Percentiles rank a stretch among this genome's conserved stretches.
phyloP scores from a whole-genome alignment of 164 flowering plant species.

The Vitis rotundifolia region DNA sequence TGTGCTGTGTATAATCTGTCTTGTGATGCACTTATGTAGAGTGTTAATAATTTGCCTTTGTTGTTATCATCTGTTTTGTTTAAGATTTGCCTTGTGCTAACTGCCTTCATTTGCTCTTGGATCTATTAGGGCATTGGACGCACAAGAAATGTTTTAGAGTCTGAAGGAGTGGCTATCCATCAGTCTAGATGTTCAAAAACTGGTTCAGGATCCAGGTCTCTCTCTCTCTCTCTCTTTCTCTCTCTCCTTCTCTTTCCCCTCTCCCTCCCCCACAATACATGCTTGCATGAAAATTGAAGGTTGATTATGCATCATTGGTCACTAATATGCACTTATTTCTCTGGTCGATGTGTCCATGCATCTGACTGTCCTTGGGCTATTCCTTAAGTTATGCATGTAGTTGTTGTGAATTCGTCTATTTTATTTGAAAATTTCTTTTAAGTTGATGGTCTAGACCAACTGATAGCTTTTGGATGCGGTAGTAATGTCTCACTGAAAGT shows the following conservation, averaged over 20 bases:
- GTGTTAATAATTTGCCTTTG: no score
- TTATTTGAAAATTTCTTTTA: no score
- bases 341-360: not conserved
- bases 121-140: conserved; percentile 41
- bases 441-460: no score
- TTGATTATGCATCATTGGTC: no score
- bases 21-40: no score
- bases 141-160: conserved; percentile 36
- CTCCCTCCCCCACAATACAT: not conserved
- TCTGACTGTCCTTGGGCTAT: not conserved
- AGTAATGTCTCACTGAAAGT: no score
- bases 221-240: conserved; percentile 8
- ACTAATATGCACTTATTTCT: not conserved
- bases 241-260: not conserved
- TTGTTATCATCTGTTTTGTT: no score
- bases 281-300: no score
- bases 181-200: conserved; percentile 39
- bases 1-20: no score
- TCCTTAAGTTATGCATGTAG: not conserved
- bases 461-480: no score
- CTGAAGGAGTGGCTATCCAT: conserved; percentile 36
- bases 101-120: not conserved
- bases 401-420: not conserved
- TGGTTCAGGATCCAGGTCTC: conserved; percentile 45
- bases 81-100: not conserved